phyloP scores from a whole-genome alignment of 345 rosid genomes.

The Punica granatum region DNA sequence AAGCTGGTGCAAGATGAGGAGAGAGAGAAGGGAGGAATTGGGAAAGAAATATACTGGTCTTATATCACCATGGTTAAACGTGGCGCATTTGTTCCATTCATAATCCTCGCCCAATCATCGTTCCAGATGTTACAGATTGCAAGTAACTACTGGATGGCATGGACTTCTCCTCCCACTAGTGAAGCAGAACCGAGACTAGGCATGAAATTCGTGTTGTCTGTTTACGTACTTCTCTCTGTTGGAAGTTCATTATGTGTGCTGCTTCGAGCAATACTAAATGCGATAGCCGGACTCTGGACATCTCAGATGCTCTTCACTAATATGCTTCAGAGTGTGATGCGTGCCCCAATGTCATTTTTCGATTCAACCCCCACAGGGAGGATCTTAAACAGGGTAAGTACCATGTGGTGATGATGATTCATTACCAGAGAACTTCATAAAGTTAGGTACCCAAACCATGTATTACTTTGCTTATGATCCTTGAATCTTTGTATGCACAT shows the following conservation, averaged over 20 bases:
- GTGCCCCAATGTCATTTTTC: constrained; percentile 91
- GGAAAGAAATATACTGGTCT: constrained; percentile 80
- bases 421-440: neutral
- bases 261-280: constrained; percentile 55
- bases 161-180: constrained; percentile 69
- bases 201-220: constrained; percentile 56
- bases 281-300: constrained; percentile 63
- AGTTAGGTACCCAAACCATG: neutral
- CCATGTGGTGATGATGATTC: neutral
- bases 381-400: constrained; percentile 81
- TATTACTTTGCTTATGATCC: no score
- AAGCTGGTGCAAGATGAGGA: constrained; percentile 91
- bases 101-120: constrained; percentile 73
- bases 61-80: constrained; percentile 64
- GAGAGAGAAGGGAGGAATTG: constrained; percentile 80
- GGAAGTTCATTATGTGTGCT: constrained; percentile 70
- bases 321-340: constrained; percentile 62
- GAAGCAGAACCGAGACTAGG: constrained; percentile 37
- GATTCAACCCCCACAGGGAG: constrained; percentile 96
- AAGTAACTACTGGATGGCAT: constrained; percentile 96
- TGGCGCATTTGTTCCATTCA: constrained; percentile 65
- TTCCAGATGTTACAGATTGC: constrained; percentile 78
- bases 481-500: no score
- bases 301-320: constrained; percentile 68
- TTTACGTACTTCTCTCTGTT: constrained; percentile 56